Evolutionary conservation across 805 yeast species (phyloP), one percentile per base, ranked within the genome.

Genomic region (Starmerella kuoi): DNA sequence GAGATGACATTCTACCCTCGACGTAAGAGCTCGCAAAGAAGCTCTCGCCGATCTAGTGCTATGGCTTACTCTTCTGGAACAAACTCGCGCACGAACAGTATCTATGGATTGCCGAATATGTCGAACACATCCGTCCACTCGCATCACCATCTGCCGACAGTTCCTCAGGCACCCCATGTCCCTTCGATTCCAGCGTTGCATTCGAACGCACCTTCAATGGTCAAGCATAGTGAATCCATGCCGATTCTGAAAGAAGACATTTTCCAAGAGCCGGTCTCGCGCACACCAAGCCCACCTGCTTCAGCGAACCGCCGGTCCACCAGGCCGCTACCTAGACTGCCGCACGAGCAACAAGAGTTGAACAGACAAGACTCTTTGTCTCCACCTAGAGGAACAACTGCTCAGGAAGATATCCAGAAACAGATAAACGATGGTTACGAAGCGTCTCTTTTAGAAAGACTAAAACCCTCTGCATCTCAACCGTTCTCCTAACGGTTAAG

Each of bases 1-100:
- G 97, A 91, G 55, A 78, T 91, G 80, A 85, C 96, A 0, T 91
- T 84, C 56, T 84, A 83, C 56, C 91, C 95, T 1, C 57, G 66
- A 55, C 88, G 94, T 2, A 58, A 67, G 2, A 56, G 48, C 35
- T 49, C 55, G 21, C 40, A 38, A 19, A 39, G 50, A 18, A 53
- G 55, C 17, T 35, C 46, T n/a, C 35, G 45, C 14, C 33, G 44
- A 9, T 33, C 43, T 27, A 38, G 41, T 22, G 15, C 42, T 5
- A 17, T 41, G 7, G 36, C 37, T 30, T 30, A 30, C 17, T 8
- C 40, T 27, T 11, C 15, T 18, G 7, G 17, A 14, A 21, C 37
- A 24, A 12, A 30, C 24, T n/a, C 30, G 38, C n/a, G 32, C 15
- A 26, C 35, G 35, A 25, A 25, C 14, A 11, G 12, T 25, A 14